phyloP scores from a whole-genome alignment of 306 rosid genomes.

The Trichosanthes truncata region DNA sequence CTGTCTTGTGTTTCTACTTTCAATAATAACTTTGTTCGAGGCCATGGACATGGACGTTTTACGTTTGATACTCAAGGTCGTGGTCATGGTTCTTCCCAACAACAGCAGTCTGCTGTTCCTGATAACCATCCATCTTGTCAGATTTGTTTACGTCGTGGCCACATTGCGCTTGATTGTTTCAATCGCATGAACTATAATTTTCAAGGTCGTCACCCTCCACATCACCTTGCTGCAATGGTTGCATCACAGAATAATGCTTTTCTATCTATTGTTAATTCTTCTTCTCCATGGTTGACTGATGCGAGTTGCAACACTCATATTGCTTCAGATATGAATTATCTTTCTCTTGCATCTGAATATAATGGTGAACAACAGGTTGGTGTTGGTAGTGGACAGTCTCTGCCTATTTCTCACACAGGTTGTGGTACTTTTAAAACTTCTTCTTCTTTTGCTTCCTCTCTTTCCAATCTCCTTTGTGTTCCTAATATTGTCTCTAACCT shows the following conservation, averaged over 20 bases:
- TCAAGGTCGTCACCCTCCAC: conserved; percentile 1
- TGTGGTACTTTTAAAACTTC: background rate
- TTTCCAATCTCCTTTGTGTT: background rate
- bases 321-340: background rate
- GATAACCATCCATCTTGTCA: background rate
- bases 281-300: background rate
- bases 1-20: background rate
- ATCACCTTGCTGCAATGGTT: conserved; percentile 1
- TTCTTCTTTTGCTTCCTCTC: background rate
- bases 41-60: background rate
- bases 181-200: conserved; percentile 1
- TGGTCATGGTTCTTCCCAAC: background rate
- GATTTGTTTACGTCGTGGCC: background rate
- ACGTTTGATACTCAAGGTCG: background rate
- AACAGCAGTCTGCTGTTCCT: background rate
- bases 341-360: background rate
- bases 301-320: background rate
- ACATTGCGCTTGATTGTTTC: background rate
- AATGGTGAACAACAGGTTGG: background rate
- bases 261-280: background rate
- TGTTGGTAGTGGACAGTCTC: background rate
- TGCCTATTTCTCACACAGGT: background rate
- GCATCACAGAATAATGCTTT: background rate
- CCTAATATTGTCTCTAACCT: background rate
- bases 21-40: background rate